Base-by-base conservation (phyloP, 2,329 filamentous ascomycete species). In the Grosmannia penicillata region DNA sequence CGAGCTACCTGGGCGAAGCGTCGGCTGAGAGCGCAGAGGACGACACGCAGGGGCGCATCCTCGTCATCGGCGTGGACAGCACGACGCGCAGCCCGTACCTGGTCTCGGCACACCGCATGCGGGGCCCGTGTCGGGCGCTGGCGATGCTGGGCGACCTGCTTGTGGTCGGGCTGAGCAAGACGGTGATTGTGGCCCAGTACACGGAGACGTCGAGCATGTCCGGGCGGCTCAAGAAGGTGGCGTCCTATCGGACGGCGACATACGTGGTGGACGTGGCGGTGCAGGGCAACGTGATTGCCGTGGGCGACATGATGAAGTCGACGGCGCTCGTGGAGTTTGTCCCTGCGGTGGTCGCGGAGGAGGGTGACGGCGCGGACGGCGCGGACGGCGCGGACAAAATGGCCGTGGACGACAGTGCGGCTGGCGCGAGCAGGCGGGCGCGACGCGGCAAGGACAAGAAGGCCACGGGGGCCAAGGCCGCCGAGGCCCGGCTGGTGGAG, bases 251-350 rank as follows among this genome's bases (percentile, higher is more conserved):
- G 11, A 82, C 84, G 2, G 75, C 85, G 3, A 93, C 86, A 0
- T 82, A 83, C 24, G 87, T 91, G 0, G 74, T 93, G 14, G 83
- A 89, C 47, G 56, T 96, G 7, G 75, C 78, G 9, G 70, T 95
- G 13, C 72, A 75, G 1, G 81, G 72, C 1, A 77, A 79, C 47
- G 66, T 73, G 19, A 87, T 98, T 45, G 84, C 82, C 0, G 77
- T 96, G 9, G 82, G 80, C 1, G 91, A 98, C 52, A 62, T 98
- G 33, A 95, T 94, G 82, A 95, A 96, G 60, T 93, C 84, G 2
- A 66, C 93, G 19, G 78, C 81, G 1, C 62, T 96, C 6, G 65
- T 95, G 8, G 68, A 91, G 52, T 91, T 80, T 52, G 63, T 67
- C 0, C 67, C 68, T 3, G 69, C 33, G n/a, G 30, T 29, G 38